Evolutionary conservation across 192 early-diverging fungal species (phyloP).

Genomic region (Chytriomyces sp.): DNA sequence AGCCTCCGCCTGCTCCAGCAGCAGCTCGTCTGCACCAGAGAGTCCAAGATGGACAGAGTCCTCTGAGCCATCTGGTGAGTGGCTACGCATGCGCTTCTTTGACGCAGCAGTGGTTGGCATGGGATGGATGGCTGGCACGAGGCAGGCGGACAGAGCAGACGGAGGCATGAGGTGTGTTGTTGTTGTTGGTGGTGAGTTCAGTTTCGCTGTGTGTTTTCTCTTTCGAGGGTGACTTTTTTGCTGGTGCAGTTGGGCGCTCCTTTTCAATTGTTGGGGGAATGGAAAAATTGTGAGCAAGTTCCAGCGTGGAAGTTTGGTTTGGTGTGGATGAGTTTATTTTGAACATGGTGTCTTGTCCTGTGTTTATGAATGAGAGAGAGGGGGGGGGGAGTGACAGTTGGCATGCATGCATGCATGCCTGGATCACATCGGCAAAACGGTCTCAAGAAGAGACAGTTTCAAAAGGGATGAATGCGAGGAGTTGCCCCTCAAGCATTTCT

Average conservation of each 20-base stretch:
- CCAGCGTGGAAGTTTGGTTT: neutral
- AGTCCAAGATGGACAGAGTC: neutral
- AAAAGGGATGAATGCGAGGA: too few species aligned
- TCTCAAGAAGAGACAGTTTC: too few species aligned
- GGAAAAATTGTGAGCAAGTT: neutral
- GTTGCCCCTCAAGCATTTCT: too few species aligned
- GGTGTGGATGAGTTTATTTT: too few species aligned
- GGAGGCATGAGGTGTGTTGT: neutral
- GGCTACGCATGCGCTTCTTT: neutral
- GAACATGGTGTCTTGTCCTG: too few species aligned
- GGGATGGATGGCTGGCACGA: too few species aligned
- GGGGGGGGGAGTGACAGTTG: too few species aligned
- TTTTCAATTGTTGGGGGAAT: neutral
- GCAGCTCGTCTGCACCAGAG: neutral
- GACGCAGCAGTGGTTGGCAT: neutral
- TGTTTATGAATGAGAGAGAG: too few species aligned
- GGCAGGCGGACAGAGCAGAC: neutral
- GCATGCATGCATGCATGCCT: too few species aligned
- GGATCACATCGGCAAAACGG: too few species aligned
- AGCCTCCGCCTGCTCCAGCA: slow-evolving; percentile 10
- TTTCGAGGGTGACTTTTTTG: neutral
- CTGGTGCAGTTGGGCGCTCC: neutral
- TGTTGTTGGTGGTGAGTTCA: neutral
- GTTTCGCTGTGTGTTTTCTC: neutral
- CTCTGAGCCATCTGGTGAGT: neutral